A percentile compares a stretch with the other conserved stretches of the same genome.
phyloP scores from a whole-genome alignment of 495 filamentous ascomycete genomes.

The Aspergillus mulundensis region DNA sequence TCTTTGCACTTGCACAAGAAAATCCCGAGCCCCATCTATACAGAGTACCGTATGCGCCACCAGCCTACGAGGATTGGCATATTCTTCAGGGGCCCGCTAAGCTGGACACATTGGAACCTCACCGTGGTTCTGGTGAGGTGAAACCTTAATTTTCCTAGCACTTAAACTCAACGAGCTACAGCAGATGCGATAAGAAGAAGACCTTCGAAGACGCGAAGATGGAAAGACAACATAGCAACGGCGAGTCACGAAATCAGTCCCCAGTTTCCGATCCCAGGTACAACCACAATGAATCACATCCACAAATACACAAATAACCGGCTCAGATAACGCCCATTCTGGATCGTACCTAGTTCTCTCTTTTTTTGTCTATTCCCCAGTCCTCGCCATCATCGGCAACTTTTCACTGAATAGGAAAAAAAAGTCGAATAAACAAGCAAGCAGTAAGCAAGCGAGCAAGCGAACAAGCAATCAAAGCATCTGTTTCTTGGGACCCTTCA shows the following conservation, averaged over 20 bases:
- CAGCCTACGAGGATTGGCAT: too few relatives aligned
- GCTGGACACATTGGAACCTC: too few relatives aligned
- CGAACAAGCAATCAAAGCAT: not conserved
- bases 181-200: not conserved
- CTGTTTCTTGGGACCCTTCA: slow-evolving; percentile 10
- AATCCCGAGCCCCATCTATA: too few relatives aligned
- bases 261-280: not conserved
- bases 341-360: not conserved
- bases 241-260: not conserved
- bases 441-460: too few relatives aligned
- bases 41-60: too few relatives aligned
- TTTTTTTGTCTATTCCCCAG: not conserved
- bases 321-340: not conserved
- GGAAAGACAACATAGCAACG: not conserved
- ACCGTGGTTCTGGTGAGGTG: too few relatives aligned
- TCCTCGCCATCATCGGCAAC: not conserved
- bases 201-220: not conserved
- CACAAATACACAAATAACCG: not conserved
- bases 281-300: not conserved
- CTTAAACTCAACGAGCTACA: not conserved
- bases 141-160: too few relatives aligned
- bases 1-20: too few relatives aligned
- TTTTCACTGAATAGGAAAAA: not conserved
- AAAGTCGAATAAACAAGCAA: not conserved
- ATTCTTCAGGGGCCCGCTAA: too few relatives aligned